Conservation (phyloP, 768 basidiomycete genomes). For the Russula foetens region DNA sequence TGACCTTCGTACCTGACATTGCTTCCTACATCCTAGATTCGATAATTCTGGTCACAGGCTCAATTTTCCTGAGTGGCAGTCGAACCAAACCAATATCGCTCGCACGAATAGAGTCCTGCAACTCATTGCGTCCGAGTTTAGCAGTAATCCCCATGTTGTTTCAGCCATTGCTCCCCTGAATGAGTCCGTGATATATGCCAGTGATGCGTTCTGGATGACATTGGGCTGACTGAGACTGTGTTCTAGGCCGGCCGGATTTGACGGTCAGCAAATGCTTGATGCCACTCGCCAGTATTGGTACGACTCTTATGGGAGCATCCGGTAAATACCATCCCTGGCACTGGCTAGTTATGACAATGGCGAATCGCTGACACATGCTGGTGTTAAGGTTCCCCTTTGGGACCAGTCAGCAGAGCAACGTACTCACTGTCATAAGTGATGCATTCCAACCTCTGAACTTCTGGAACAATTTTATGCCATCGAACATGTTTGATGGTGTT, state of each 20-base stretch:
- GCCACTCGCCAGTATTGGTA: constrained; percentile 56
- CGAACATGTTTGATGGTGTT: constrained; percentile 51
- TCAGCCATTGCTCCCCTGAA: constrained; percentile 69
- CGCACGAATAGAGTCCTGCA: constrained; percentile 62
- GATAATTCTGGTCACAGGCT: constrained; percentile 77
- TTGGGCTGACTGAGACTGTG: neutral
- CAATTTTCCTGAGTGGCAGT: constrained; percentile 61
- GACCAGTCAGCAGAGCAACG: constrained; percentile 41
- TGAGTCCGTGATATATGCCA: constrained; percentile 47
- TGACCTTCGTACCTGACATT: neutral
- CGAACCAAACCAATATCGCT: constrained; percentile 51
- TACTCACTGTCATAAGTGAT: constrained; percentile 62
- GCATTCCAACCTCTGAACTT: constrained; percentile 69
- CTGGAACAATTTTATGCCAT: constrained; percentile 56
- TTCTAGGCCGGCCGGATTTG: constrained; percentile 61
- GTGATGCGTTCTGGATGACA: neutral
- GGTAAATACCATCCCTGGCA: constrained; percentile 31
- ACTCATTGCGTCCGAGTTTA: constrained; percentile 51
- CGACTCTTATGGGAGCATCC: constrained; percentile 68
- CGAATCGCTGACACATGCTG: constrained; percentile 27
- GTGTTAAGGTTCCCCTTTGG: constrained; percentile 34
- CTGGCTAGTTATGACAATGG: constrained; percentile 8
- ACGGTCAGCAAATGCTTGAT: constrained; percentile 41
- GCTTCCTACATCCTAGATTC: constrained; percentile 36
- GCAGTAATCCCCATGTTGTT: constrained; percentile 44